Evolutionary conservation across 805 yeast genomes (phyloP).

Genomic region (Vanderwaltozyma tropicalis): DNA sequence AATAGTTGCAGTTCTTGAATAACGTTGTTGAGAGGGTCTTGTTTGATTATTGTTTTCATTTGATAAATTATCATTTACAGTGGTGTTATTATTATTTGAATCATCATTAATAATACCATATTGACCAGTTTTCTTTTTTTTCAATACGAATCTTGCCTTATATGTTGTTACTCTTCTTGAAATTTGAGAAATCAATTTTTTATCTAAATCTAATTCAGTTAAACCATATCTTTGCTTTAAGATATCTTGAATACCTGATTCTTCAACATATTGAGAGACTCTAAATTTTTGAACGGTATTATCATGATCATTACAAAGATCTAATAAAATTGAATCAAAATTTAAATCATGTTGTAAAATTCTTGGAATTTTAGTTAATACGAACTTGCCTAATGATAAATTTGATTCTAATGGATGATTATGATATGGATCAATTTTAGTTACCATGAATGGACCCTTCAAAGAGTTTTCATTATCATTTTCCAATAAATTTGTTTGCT

Average conservation of each 20-base stretch:
- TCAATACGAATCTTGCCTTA: constrained; percentile 27
- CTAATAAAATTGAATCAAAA: constrained; percentile 25
- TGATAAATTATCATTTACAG: neutral
- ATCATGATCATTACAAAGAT: constrained; percentile 23
- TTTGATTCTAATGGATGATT: constrained; percentile 28
- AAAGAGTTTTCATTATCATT: neutral
- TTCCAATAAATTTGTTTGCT: too few relatives aligned
- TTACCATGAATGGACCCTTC: constrained; percentile 26
- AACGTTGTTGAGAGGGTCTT: neutral
- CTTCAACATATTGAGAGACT: constrained; percentile 27
- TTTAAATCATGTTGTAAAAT: constrained; percentile 27
- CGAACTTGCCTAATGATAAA: constrained; percentile 22
- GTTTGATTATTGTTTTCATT: neutral
- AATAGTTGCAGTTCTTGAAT: neutral
- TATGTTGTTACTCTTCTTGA: constrained; percentile 29
- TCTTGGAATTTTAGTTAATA: constrained; percentile 26
- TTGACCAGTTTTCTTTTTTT: constrained; percentile 26
- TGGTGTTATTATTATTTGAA: neutral
- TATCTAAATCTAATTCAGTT: constrained; percentile 23
- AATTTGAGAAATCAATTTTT: constrained; percentile 21
- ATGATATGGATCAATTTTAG: constrained; percentile 28
- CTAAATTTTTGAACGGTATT: constrained; percentile 25
- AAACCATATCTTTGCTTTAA: constrained; percentile 24
- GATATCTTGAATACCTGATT: constrained; percentile 25
- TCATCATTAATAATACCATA: constrained; percentile 11